These are phyloP conservation scores for Trichopus zeylanicus DNA, from an alignment of 116 monocot species.

Conservation along the genomic window DNA sequence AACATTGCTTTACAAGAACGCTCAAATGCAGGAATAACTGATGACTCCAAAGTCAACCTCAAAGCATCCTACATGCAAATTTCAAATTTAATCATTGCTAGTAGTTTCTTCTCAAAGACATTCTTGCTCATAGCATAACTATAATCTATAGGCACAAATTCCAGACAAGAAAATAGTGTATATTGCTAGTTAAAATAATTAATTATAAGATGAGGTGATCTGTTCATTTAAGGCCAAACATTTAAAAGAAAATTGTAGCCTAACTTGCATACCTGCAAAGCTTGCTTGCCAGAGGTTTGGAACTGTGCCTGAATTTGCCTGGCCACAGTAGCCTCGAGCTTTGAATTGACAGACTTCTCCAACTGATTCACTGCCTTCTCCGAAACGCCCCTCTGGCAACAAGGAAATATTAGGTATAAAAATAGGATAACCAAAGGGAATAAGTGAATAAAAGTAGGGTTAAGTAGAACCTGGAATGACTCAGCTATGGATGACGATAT, in stretches of 20 bases:
- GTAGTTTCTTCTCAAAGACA: too few relatives aligned
- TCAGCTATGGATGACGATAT: slow-evolving; percentile 69
- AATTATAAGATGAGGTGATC: background rate
- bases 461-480: slow-evolving; percentile 67
- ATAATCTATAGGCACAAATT: too few relatives aligned
- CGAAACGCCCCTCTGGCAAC: slow-evolving; percentile 65
- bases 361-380: slow-evolving; percentile 78
- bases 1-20: slow-evolving; percentile 82
- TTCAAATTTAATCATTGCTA: too few relatives aligned
- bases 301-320: slow-evolving; percentile 93
- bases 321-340: slow-evolving; percentile 68
- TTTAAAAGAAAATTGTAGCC: background rate
- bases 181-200: background rate
- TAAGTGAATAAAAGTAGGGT: background rate
- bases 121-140: background rate
- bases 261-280: slow-evolving; percentile 63
- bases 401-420: slow-evolving; percentile 1
- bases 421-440: background rate
- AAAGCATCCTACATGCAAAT: slow-evolving; percentile 56
- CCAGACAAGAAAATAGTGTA: background rate
- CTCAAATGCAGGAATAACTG: slow-evolving; percentile 90
- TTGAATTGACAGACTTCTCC: slow-evolving; percentile 79
- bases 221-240: background rate
- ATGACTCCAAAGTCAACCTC: slow-evolving; percentile 55
- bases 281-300: slow-evolving; percentile 84